Evolutionary conservation across 2,329 filamentous ascomycete genomes (phyloP).

Genomic region (Chaetothyriales sp.): DNA sequence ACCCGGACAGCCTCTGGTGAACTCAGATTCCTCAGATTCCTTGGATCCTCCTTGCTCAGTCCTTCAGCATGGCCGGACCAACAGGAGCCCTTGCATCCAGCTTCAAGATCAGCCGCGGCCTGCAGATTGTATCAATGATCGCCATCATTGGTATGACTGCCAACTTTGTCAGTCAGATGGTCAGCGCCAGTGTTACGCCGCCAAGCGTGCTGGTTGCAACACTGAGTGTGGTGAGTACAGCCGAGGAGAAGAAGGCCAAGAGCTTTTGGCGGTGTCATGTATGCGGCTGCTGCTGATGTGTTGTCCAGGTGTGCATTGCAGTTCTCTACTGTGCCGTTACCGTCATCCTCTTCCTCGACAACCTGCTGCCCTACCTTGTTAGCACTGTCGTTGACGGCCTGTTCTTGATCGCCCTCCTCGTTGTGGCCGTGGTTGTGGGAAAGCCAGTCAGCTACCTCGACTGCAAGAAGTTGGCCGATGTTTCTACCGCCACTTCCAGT

Average conservation of each 20-base stretch:
- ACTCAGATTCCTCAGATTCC: background rate
- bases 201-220: conserved; percentile 64
- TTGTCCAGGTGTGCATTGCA: conserved; percentile 54
- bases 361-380: conserved; percentile 59
- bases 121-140: conserved; percentile 58
- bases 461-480: conserved; percentile 44
- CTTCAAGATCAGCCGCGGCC: conserved; percentile 56
- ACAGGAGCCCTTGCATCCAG: conserved; percentile 63
- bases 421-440: conserved; percentile 62
- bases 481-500: conserved; percentile 31
- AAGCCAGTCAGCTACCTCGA: conserved; percentile 64
- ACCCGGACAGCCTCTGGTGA: too few species aligned
- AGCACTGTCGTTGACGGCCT: conserved; percentile 49
- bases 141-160: conserved; percentile 64
- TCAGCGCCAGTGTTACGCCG: conserved; percentile 47
- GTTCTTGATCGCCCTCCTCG: conserved; percentile 61
- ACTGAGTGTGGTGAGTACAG: conserved; percentile 55
- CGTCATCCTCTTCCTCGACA: conserved; percentile 66
- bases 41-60: background rate
- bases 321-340: conserved; percentile 65
- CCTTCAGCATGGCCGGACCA: background rate
- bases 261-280: background rate
- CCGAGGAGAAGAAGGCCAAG: background rate
- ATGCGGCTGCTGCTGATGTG: too few species aligned
- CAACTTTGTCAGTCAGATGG: conserved; percentile 69